Conservation (phyloP, 345 rosid genomes). For the Rhodomyrtus tomentosa region DNA sequence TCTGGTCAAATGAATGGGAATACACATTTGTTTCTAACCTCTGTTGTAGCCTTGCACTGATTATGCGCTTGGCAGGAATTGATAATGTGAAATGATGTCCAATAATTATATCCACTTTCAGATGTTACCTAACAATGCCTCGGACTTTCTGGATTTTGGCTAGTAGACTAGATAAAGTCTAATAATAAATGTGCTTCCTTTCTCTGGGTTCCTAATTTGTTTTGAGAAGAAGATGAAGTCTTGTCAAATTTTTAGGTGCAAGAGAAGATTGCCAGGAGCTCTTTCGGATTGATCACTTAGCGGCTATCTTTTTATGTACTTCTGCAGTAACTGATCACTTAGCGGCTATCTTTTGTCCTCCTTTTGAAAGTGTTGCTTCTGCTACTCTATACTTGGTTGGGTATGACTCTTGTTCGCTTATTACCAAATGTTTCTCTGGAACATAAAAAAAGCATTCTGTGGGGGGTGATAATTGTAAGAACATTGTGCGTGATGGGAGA, state of each 20-base stretch:
- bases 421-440: not conserved
- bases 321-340: not conserved
- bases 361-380: not conserved
- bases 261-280: not conserved
- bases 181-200: not conserved
- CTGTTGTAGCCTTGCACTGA: not conserved
- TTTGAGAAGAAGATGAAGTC: not conserved
- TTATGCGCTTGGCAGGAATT: not conserved
- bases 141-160: not conserved
- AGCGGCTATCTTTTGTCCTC: not conserved
- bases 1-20: not conserved
- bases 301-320: not conserved
- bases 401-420: not conserved
- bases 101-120: not conserved
- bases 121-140: not conserved
- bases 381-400: not conserved
- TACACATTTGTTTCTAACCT: not conserved
- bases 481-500: not conserved
- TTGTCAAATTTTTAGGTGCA: not conserved
- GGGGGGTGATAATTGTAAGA: not conserved
- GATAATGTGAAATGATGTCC: not conserved
- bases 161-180: not conserved
- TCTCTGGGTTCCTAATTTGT: not conserved
- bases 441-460: not conserved
- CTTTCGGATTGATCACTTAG: not conserved